These are phyloP conservation scores for Oidium heveae DNA, from an alignment of 2,329 filamentous ascomycete species.

Conservation along the genomic window DNA sequence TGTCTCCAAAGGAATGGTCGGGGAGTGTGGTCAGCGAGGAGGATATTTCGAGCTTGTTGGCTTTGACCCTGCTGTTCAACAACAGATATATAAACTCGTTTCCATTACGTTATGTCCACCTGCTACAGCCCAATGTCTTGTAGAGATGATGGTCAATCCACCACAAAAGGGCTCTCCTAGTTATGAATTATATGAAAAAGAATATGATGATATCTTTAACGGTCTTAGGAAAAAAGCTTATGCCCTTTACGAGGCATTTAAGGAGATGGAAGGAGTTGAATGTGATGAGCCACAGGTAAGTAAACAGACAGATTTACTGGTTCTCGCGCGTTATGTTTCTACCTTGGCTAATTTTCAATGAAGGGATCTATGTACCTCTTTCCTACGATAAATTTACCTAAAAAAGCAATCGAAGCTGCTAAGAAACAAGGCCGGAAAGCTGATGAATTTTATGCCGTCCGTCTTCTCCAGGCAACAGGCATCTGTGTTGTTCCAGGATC, in stretches of 20 bases:
- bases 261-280: constrained; percentile 85
- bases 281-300: constrained; percentile 53
- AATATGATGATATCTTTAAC: constrained; percentile 62
- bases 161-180: constrained; percentile 63
- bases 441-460: constrained; percentile 88
- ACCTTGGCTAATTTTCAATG: background rate
- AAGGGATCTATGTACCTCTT: constrained; percentile 97
- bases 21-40: constrained; percentile 91
- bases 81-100: constrained; percentile 96
- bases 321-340: constrained; percentile 1
- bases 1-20: constrained; percentile 94
- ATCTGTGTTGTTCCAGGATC: constrained; percentile 82
- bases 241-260: constrained; percentile 74
- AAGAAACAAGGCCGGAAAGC: constrained; percentile 43
- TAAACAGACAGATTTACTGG: constrained; percentile 2
- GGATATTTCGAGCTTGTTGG: constrained; percentile 93
- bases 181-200: constrained; percentile 56
- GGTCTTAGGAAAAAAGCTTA: constrained; percentile 56
- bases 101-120: constrained; percentile 92
- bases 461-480: constrained; percentile 75
- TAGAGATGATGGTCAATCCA: constrained; percentile 96
- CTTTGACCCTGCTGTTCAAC: constrained; percentile 64
- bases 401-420: constrained; percentile 54
- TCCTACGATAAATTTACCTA: constrained; percentile 64
- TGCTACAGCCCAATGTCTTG: constrained; percentile 83